These are phyloP conservation scores for Clitopilus hobsonii DNA, from an alignment of 768 basidiomycete genomes.

Conservation along the genomic window DNA sequence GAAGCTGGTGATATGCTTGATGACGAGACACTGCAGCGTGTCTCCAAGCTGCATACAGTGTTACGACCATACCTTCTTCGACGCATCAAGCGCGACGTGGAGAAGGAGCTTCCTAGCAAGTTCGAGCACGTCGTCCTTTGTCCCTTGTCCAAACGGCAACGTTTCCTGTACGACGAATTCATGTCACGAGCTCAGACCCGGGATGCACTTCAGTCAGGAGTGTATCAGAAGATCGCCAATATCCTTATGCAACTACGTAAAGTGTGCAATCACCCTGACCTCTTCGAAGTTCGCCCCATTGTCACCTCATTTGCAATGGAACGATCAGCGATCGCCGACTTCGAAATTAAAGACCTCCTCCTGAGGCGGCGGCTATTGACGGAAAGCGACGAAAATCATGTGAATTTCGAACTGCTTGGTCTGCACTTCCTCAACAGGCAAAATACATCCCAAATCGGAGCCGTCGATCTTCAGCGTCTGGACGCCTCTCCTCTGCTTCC, in stretches of 20 bases:
- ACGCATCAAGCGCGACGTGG: slow-evolving; percentile 96
- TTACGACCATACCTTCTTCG: slow-evolving; percentile 95
- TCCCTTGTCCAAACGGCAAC: slow-evolving; percentile 84
- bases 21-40: slow-evolving; percentile 80
- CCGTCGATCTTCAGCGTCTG: slow-evolving; percentile 48
- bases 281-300: slow-evolving; percentile 86
- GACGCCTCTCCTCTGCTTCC: slow-evolving; percentile 58
- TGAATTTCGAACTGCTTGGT: slow-evolving; percentile 63
- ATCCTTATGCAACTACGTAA: slow-evolving; percentile 98
- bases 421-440: slow-evolving; percentile 58
- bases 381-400: slow-evolving; percentile 38
- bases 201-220: slow-evolving; percentile 77
- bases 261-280: slow-evolving; percentile 91
- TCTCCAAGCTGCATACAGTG: slow-evolving; percentile 87
- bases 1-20: slow-evolving; percentile 76
- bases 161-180: slow-evolving; percentile 96
- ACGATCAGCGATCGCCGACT: slow-evolving; percentile 72
- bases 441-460: slow-evolving; percentile 45
- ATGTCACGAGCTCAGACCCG: slow-evolving; percentile 85
- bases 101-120: slow-evolving; percentile 92
- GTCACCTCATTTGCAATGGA: slow-evolving; percentile 72
- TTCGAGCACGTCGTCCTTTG: slow-evolving; percentile 89
- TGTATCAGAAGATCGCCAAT: slow-evolving; percentile 88
- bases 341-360: slow-evolving; percentile 85
- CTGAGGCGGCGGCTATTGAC: slow-evolving; percentile 69